Evolutionary conservation across 2,329 filamentous ascomycete genomes (phyloP).

Genomic region (Massarina eburnea): DNA sequence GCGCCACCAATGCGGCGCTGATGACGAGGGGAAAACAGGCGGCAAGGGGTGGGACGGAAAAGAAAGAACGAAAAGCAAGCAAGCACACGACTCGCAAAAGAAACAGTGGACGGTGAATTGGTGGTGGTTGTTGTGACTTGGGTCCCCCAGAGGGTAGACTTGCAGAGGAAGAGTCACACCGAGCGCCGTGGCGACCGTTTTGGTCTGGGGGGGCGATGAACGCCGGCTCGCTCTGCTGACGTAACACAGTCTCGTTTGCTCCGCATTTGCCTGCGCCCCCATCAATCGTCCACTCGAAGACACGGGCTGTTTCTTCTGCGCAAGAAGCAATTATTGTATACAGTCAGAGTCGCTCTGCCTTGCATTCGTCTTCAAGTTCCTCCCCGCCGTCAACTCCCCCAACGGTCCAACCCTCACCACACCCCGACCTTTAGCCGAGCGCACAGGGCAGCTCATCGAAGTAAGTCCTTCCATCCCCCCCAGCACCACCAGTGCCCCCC

Average conservation of each 20-base stretch:
- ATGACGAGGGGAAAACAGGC: slow-evolving; percentile 20
- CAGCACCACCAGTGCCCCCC: background rate
- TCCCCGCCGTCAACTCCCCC: too few species aligned
- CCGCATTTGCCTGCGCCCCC: too few species aligned
- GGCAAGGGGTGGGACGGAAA: slow-evolving; percentile 7
- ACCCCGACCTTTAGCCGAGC: too few species aligned
- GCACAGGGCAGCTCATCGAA: too few species aligned
- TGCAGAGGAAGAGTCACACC: slow-evolving; percentile 25
- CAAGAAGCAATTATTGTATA: too few species aligned
- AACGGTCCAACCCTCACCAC: too few species aligned
- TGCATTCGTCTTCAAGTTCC: too few species aligned
- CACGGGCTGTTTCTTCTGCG: too few species aligned
- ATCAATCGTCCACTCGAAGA: too few species aligned
- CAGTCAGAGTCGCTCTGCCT: too few species aligned
- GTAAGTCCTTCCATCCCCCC: background rate
- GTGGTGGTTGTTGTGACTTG: slow-evolving; percentile 20
- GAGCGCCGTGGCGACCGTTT: slow-evolving; percentile 7
- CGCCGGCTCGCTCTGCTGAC: too few species aligned
- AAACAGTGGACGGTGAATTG: slow-evolving; percentile 7
- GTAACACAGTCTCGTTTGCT: too few species aligned
- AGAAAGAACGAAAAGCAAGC: slow-evolving; percentile 2
- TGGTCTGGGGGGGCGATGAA: slow-evolving; percentile 3
- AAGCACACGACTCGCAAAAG: slow-evolving; percentile 1
- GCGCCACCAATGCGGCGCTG: slow-evolving; percentile 29
- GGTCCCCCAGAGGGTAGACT: slow-evolving; percentile 36